Percentiles rank a stretch among this genome's conserved stretches.
phyloP scores from a whole-genome alignment of 2,329 filamentous ascomycete genomes.

The Fusarium coffeatum region DNA sequence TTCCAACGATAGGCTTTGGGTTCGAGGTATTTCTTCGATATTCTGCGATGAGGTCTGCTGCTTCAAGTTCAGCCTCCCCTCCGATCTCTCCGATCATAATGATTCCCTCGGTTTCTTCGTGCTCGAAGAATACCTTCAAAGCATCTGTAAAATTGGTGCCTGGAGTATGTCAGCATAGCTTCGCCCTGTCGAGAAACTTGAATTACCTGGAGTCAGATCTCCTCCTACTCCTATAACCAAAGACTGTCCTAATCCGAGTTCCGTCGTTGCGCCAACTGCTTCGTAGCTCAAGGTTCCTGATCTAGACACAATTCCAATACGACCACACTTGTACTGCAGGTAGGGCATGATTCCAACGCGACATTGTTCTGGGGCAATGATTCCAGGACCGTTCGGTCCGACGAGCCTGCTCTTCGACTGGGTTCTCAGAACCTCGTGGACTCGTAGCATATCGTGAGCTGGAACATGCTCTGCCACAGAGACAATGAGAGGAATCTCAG shows the following conservation, averaged over 20 bases:
- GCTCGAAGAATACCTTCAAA: slow-evolving; percentile 73
- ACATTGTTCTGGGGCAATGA: slow-evolving; percentile 80
- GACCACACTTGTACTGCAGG: slow-evolving; percentile 63
- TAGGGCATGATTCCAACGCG: slow-evolving; percentile 57
- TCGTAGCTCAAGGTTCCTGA: slow-evolving; percentile 85
- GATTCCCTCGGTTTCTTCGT: slow-evolving; percentile 76
- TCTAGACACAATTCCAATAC: slow-evolving; percentile 81
- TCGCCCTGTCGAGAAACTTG: fast-evolving
- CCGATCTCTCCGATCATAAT: slow-evolving; percentile 79
- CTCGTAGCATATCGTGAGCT: slow-evolving; percentile 78
- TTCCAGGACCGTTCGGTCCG: slow-evolving; percentile 84
- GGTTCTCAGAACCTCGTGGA: slow-evolving; percentile 75
- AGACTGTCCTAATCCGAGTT: slow-evolving; percentile 80
- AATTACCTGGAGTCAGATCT: slow-evolving; percentile 73
- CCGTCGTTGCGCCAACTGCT: slow-evolving; percentile 78
- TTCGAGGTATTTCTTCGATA: slow-evolving; percentile 65
- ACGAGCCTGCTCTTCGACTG: slow-evolving; percentile 79
- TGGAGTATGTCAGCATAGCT: background rate
- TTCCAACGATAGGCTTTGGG: slow-evolving; percentile 73
- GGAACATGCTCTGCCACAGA: slow-evolving; percentile 85
- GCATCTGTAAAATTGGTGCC: slow-evolving; percentile 78
- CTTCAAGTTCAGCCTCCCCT: slow-evolving; percentile 75
- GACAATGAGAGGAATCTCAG: slow-evolving; percentile 81
- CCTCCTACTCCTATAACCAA: slow-evolving; percentile 83
- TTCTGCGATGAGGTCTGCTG: slow-evolving; percentile 76